Percentiles rank a stretch among this genome's conserved stretches.
Conservation (phyloP, 345 rosid genomes). For the Aegle marmelos region DNA sequence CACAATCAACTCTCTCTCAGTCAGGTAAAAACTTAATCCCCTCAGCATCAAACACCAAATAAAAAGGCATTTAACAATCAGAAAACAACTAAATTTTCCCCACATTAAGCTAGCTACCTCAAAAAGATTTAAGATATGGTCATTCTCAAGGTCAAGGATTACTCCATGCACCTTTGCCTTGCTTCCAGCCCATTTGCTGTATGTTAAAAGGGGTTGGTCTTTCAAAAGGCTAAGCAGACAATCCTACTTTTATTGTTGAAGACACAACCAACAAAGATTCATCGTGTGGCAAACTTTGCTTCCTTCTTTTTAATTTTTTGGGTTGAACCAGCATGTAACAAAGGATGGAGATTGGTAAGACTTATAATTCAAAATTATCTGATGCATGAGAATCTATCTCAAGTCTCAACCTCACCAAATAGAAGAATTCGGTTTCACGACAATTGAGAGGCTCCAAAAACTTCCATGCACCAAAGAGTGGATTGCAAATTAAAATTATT, state of each 20-base stretch:
- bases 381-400: background rate
- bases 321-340: background rate
- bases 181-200: background rate
- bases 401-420: background rate
- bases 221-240: background rate
- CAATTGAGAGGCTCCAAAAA: background rate
- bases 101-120: background rate
- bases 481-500: background rate
- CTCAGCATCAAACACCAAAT: background rate
- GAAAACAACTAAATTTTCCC: background rate
- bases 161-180: background rate
- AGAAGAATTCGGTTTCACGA: background rate
- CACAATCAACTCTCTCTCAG: too few species aligned
- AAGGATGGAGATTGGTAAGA: background rate
- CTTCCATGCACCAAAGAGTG: background rate
- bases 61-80: background rate
- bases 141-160: background rate
- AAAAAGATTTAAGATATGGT: background rate
- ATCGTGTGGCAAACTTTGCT: background rate
- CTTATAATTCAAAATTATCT: background rate
- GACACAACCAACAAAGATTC: background rate
- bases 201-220: background rate
- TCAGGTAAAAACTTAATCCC: too few species aligned
- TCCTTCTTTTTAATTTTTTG: background rate
- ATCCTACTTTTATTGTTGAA: background rate